phyloP scores from a whole-genome alignment of 1,284 basidiomycete genomes.

The Fomitiporia mediterranea region DNA sequence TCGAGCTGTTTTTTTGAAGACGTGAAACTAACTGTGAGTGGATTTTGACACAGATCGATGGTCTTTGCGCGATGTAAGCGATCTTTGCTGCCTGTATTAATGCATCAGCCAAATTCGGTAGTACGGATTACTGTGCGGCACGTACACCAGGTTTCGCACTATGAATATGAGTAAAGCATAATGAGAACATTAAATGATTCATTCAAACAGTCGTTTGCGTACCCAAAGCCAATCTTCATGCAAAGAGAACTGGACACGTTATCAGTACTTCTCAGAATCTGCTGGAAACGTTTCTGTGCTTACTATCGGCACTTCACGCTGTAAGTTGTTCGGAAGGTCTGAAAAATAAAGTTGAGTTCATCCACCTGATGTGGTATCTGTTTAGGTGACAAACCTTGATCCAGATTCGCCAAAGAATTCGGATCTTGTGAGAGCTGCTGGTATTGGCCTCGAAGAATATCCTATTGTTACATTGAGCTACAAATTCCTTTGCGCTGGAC shows the following conservation, averaged over 20 bases:
- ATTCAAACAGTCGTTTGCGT: slow-evolving; percentile 27
- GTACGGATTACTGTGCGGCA: slow-evolving; percentile 14
- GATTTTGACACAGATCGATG: slow-evolving; percentile 91
- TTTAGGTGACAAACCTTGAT: slow-evolving; percentile 61
- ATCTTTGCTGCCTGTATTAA: slow-evolving; percentile 65
- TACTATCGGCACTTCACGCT: slow-evolving; percentile 84
- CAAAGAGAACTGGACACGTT: slow-evolving; percentile 62
- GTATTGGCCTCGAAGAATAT: slow-evolving; percentile 89
- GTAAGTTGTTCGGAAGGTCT: slow-evolving; percentile 93
- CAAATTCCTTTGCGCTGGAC: neutral
- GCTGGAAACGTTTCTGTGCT: slow-evolving; percentile 27
- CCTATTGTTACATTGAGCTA: slow-evolving; percentile 43
- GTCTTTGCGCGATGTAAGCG: slow-evolving; percentile 78
- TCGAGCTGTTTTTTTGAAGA: neutral
- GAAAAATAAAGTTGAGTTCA: neutral
- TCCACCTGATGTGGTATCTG: neutral
- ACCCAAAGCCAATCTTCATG: slow-evolving; percentile 93
- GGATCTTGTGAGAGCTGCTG: slow-evolving; percentile 93
- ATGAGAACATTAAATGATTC: neutral
- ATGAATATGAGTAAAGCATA: slow-evolving; percentile 3
- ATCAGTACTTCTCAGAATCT: slow-evolving; percentile 3
- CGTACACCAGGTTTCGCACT: slow-evolving; percentile 88
- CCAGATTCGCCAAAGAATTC: slow-evolving; percentile 89
- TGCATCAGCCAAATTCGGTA: slow-evolving; percentile 21
- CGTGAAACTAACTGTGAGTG: slow-evolving; percentile 66